Evolutionary conservation across 2,329 filamentous ascomycete genomes (phyloP), one percentile per base, ranked within the genome.

Genomic region (Ceratocystiopsis minuta): DNA sequence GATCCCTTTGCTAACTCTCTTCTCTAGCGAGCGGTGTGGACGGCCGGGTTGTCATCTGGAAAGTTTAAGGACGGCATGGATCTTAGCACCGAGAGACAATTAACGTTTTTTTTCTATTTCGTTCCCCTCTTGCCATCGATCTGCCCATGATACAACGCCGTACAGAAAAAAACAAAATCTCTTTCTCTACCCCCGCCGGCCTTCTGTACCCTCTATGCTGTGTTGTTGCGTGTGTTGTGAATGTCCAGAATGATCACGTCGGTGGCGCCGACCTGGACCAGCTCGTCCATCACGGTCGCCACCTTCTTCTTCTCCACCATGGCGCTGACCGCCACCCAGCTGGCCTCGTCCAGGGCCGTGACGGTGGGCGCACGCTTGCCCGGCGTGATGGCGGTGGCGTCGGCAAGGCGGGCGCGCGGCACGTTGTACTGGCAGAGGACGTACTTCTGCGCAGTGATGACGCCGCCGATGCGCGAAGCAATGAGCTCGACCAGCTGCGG

Each of bases 391-490:
- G 71, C 71, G 38, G 70, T 74, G 10, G 82, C 87, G 31, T 66
- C 64, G 9, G 67, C 54, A 43, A 98, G 72, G 42, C 73, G 71
- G 38, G 62, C 57, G 46, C 87, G 76, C 51, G 82, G 72, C 45
- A 96, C 75, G 63, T 98, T 98, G 70, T 96, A 98, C 56, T 92
- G 86, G 66, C 90, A 96, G 28, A 96, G 74, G 24, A 96, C 85
- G 57, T 82, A 96, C 60, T 77, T 80, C 64, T 98, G 85, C 11
- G 90, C 90, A 36, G 85, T 88, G 56, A 98, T 96, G 48, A 98
- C 87, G 59, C 90, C 90, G 45, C 75, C 73, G 55, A 98, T 94
- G 53, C 90, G 78, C 12, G 80, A 79, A 24, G 81, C 74, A 54
- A 98, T 92, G 44, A 93, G 68, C 17, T 88, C 74, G 42, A 96